Percentiles rank a stretch among this genome's conserved stretches.
Evolutionary conservation across 345 rosid genomes (phyloP).

Genomic region (Rhizophora apiculata): DNA sequence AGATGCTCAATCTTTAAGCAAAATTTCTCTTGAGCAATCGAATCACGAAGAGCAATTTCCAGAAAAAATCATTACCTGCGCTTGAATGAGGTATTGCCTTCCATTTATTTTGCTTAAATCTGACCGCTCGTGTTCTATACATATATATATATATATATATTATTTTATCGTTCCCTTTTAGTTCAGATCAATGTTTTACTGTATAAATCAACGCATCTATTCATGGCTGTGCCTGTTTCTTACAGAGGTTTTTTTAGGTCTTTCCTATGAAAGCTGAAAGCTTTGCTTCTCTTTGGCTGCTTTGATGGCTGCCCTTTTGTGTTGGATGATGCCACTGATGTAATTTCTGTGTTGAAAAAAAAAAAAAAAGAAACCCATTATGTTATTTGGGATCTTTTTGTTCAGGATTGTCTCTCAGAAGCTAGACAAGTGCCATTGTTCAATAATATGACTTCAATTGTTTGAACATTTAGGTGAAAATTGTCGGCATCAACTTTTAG

Average conservation of each 20-base stretch:
- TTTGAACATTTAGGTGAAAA: too few species aligned
- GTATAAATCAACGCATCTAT: not conserved
- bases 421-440: too few species aligned
- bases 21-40: not conserved
- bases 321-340: not conserved
- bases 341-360: not conserved
- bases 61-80: not conserved
- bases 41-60: not conserved
- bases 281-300: not conserved
- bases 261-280: not conserved
- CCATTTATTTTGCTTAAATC: not conserved
- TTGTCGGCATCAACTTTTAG: too few species aligned
- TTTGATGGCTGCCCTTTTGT: not conserved
- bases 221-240: not conserved
- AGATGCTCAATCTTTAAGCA: too few species aligned
- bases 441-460: too few species aligned
- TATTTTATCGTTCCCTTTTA: not conserved
- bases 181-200: not conserved
- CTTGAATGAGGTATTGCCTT: constrained; percentile 5
- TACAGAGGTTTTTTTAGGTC: not conserved
- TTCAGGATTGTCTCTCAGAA: too few species aligned
- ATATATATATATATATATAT: not conserved
- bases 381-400: too few species aligned
- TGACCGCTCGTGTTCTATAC: not conserved
- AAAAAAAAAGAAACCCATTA: not conserved